phyloP scores from a whole-genome alignment of 176 grass and related monocot species.

The Triticum urartu region DNA sequence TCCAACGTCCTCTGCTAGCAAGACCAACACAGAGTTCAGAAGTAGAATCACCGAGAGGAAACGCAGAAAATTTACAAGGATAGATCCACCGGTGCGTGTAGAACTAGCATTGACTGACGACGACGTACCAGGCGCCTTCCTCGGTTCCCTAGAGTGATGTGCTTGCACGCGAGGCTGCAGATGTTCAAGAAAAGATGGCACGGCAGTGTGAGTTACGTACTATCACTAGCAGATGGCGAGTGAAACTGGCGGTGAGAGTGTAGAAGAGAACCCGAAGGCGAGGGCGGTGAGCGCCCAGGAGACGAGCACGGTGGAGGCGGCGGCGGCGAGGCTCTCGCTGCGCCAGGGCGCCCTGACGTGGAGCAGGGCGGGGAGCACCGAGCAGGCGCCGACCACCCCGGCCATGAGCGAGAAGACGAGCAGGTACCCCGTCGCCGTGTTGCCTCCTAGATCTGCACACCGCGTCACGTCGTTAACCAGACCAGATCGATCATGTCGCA shows the following conservation, averaged over 20 bases:
- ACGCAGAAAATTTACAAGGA: neutral
- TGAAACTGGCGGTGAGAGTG: neutral
- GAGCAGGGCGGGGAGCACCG: neutral
- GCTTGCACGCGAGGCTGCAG: slow-evolving; percentile 2
- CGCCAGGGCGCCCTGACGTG: neutral
- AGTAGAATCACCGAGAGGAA: neutral
- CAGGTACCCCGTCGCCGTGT: slow-evolving; percentile 9
- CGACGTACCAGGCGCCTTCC: neutral
- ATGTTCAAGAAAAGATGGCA: neutral
- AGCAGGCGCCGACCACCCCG: slow-evolving; percentile 5
- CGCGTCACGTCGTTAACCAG: neutral
- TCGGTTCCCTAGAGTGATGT: neutral
- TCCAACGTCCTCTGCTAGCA: slow-evolving; percentile 2
- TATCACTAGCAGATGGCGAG: neutral
- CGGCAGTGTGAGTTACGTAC: neutral
- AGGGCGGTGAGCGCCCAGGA: slow-evolving; percentile 1
- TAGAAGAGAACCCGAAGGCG: neutral
- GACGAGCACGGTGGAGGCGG: neutral
- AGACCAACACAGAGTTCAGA: neutral
- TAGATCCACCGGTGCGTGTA: neutral
- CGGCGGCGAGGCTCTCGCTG: slow-evolving; percentile 8
- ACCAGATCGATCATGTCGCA: too few species aligned
- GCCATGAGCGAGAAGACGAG: slow-evolving; percentile 17
- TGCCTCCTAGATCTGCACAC: slow-evolving; percentile 1
- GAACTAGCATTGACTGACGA: too few species aligned